A percentile compares a stretch with the other conserved stretches of the same genome.
These are phyloP conservation scores for Gossypium mustelinum DNA, from an alignment of 345 rosid genomes.

Conservation along the genomic window DNA sequence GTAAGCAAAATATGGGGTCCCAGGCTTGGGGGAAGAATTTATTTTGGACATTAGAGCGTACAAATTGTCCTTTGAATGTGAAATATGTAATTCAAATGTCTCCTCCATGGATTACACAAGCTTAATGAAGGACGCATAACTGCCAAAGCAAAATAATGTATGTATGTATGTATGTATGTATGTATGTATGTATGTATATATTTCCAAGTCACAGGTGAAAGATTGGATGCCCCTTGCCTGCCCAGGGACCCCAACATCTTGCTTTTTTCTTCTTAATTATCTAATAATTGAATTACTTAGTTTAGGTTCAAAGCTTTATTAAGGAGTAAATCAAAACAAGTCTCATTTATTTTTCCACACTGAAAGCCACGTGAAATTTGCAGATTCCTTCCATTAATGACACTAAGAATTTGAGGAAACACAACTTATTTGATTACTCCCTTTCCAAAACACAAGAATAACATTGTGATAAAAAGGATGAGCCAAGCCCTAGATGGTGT, in stretches of 20 bases:
- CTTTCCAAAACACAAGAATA: not conserved
- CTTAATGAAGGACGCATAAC: slow-evolving; percentile 22
- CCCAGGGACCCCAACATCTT: not conserved
- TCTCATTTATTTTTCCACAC: not conserved
- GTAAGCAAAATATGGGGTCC: slow-evolving; percentile 21
- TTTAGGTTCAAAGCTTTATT: not conserved
- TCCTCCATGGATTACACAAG: slow-evolving; percentile 33
- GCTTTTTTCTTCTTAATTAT: not conserved
- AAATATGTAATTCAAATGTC: slow-evolving; percentile 31
- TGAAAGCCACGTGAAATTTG: not conserved
- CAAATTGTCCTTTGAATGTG: slow-evolving; percentile 27
- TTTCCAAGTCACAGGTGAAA: not conserved
- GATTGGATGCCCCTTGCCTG: slow-evolving; percentile 5
- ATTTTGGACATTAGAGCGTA: slow-evolving; percentile 20
- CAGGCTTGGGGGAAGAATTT: slow-evolving; percentile 1
- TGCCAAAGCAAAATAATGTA: slow-evolving; percentile 9
- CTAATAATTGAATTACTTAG: not conserved
- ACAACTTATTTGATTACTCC: not conserved
- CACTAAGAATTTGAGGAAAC: not conserved
- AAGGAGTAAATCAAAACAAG: not conserved
- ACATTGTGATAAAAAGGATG: too few species aligned
- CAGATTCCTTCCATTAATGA: not conserved
- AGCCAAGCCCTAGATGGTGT: too few species aligned
- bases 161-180: too few species aligned
- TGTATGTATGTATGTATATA: too few species aligned